Conservation (phyloP, 2,329 filamentous ascomycete species). For the Ceratocystiopsis minuta region DNA sequence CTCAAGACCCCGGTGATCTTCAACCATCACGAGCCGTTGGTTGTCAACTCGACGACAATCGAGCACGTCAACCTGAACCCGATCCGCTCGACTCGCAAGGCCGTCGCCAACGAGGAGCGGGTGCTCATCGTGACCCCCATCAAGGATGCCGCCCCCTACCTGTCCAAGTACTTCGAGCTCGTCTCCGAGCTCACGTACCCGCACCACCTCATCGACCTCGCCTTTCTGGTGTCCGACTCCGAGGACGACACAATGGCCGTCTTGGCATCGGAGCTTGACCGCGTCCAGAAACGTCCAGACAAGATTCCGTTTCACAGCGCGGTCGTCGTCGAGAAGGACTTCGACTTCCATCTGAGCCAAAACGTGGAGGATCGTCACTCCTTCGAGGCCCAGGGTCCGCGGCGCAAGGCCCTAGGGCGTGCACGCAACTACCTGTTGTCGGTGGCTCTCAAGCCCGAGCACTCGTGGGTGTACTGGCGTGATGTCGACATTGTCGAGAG, state of each 20-base stretch:
- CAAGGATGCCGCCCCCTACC: slow-evolving; percentile 67
- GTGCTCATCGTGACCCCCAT: slow-evolving; percentile 85
- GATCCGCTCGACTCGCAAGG: slow-evolving; percentile 64
- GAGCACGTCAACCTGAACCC: slow-evolving; percentile 67
- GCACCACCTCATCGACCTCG: slow-evolving; percentile 86
- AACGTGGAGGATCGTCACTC: slow-evolving; percentile 67
- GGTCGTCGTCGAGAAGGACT: slow-evolving; percentile 79
- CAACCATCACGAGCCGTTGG: slow-evolving; percentile 81
- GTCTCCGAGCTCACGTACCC: slow-evolving; percentile 81
- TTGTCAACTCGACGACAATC: slow-evolving; percentile 68
- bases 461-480: slow-evolving; percentile 98
- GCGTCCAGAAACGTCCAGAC: slow-evolving; percentile 67
- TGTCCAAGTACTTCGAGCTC: slow-evolving; percentile 86
- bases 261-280: slow-evolving; percentile 66
- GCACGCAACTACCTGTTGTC: slow-evolving; percentile 85
- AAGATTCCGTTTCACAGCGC: slow-evolving; percentile 73
- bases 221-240: slow-evolving; percentile 84
- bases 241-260: slow-evolving; percentile 82
- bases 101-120: slow-evolving; percentile 63
- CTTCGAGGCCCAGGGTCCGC: slow-evolving; percentile 73
- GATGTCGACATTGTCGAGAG: slow-evolving; percentile 94
- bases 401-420: slow-evolving; percentile 75
- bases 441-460: slow-evolving; percentile 72
- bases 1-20: slow-evolving; percentile 86
- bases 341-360: slow-evolving; percentile 58